These are phyloP conservation scores for Trichoderma atroviride DNA, from an alignment of 2,329 filamentous ascomycete species.

Conservation along the genomic window DNA sequence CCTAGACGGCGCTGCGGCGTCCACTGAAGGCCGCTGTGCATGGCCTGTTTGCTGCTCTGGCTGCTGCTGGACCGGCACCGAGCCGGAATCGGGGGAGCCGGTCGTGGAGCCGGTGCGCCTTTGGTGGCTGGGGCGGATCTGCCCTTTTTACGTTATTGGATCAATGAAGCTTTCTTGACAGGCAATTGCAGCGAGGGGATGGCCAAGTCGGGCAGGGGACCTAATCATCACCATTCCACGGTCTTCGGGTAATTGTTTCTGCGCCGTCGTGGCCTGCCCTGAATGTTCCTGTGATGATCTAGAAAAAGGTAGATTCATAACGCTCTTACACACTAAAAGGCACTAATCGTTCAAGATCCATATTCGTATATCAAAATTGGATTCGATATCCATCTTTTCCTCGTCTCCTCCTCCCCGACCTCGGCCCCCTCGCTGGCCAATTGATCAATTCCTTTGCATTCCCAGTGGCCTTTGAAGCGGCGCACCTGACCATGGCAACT, in stretches of 20 bases:
- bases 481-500: background rate
- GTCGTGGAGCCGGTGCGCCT: background rate
- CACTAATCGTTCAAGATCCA: background rate
- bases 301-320: background rate
- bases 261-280: background rate
- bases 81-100: conserved; percentile 11
- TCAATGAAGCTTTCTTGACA: background rate
- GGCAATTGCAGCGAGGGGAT: background rate
- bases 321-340: background rate
- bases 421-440: conserved; percentile 1
- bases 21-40: background rate
- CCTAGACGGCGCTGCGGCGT: background rate
- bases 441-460: background rate
- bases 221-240: background rate
- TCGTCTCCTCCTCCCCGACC: background rate
- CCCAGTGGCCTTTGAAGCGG: background rate
- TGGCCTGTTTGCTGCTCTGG: background rate
- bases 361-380: background rate
- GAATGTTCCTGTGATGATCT: conserved; percentile 13
- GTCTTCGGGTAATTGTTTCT: background rate
- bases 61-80: background rate
- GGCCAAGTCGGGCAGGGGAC: conserved; percentile 18
- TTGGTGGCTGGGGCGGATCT: background rate
- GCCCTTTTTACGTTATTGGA: background rate
- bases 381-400: background rate